These are phyloP conservation scores for Grosmannia penicillata DNA, from an alignment of 2,329 filamentous ascomycete species.

Conservation along the genomic window DNA sequence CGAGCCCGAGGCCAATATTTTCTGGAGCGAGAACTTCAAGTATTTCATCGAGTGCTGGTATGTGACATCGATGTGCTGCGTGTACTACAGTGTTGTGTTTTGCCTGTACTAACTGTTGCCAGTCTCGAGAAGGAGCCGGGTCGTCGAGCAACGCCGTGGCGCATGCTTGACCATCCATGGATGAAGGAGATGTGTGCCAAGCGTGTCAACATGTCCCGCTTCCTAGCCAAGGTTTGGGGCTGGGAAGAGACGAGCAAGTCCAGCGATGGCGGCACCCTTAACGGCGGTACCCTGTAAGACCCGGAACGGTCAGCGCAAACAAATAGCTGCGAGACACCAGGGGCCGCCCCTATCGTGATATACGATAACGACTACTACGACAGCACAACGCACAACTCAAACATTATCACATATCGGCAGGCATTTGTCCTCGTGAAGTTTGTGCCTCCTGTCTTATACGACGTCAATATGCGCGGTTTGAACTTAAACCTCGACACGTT, in stretches of 20 bases:
- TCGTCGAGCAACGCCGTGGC: slow-evolving; percentile 85
- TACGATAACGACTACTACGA: too few relatives aligned
- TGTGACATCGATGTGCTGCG: too few relatives aligned
- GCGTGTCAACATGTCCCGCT: slow-evolving; percentile 94
- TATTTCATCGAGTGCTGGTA: slow-evolving; percentile 99
- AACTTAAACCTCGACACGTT: too few relatives aligned
- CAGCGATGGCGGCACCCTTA: not conserved
- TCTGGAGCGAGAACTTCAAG: slow-evolving; percentile 96
- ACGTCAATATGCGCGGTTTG: too few relatives aligned
- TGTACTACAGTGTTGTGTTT: slow-evolving; percentile 37
- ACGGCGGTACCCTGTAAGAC: not conserved
- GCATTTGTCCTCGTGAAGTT: too few relatives aligned
- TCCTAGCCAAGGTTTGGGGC: slow-evolving; percentile 89
- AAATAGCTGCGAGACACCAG: too few relatives aligned
- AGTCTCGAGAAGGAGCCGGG: slow-evolving; percentile 89
- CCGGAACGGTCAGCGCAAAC: not conserved
- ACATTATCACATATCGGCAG: too few relatives aligned
- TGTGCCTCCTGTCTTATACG: too few relatives aligned
- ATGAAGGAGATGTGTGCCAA: slow-evolving; percentile 93
- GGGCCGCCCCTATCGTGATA: too few relatives aligned
- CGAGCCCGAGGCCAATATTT: slow-evolving; percentile 75
- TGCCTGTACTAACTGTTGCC: not conserved
- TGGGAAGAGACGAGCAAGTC: slow-evolving; percentile 46
- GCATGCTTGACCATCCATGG: slow-evolving; percentile 98
- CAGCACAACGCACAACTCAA: too few relatives aligned